These are phyloP conservation scores for Chlorencoelia australis DNA, from an alignment of 2,329 filamentous ascomycete species.

Conservation along the genomic window DNA sequence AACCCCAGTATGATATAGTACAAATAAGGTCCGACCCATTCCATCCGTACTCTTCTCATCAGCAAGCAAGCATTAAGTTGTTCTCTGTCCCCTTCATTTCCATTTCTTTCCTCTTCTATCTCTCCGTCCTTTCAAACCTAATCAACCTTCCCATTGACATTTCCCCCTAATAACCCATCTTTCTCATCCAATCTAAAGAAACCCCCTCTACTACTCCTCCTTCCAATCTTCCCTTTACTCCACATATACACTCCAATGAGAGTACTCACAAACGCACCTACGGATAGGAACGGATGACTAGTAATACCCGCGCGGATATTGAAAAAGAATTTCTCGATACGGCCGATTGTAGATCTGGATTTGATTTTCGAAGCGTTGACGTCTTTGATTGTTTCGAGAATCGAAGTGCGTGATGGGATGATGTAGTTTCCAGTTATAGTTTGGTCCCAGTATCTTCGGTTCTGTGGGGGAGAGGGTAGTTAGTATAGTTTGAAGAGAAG, in stretches of 20 bases:
- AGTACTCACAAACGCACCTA: constrained; percentile 48
- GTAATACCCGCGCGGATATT: constrained; percentile 48
- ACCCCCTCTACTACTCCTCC: constrained; percentile 42
- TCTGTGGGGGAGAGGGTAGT: constrained; percentile 42
- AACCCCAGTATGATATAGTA: no score
- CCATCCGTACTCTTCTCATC: constrained; percentile 1
- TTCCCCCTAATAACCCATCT: constrained; percentile 53
- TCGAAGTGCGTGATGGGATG: constrained; percentile 58
- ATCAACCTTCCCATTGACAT: constrained; percentile 41
- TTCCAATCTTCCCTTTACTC: constrained; percentile 44
- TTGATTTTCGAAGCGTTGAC: constrained; percentile 53
- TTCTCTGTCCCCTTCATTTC: no score
- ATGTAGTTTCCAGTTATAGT: constrained; percentile 86
- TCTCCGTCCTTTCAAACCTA: constrained; percentile 24
- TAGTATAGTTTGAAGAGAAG: constrained; percentile 1
- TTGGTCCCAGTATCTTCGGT: constrained; percentile 88
- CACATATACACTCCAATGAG: constrained; percentile 42
- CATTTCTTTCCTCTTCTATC: no score
- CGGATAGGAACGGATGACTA: constrained; percentile 48
- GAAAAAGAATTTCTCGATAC: constrained; percentile 62
- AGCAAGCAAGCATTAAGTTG: background rate
- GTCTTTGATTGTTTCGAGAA: constrained; percentile 35
- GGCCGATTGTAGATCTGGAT: constrained; percentile 67
- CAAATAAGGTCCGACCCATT: constrained; percentile 6
- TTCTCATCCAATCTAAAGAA: constrained; percentile 57